Percentiles rank a stretch among this genome's conserved stretches.
Conservation (phyloP, 2,329 filamentous ascomycete genomes). For the Talaromyces sp. region DNA sequence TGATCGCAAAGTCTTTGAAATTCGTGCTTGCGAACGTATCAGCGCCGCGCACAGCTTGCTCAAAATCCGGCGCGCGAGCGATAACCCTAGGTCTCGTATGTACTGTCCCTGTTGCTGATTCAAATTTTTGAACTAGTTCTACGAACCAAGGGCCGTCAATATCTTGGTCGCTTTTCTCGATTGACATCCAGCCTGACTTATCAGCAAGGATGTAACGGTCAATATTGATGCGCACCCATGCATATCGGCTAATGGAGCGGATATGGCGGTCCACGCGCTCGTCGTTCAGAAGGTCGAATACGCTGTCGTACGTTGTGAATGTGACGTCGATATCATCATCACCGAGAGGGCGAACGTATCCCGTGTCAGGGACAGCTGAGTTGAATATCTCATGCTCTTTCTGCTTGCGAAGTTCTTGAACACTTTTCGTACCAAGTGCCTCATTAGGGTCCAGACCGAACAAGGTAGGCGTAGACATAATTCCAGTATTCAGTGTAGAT, state of each 20-base stretch:
- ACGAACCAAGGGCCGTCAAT: slow-evolving; percentile 29
- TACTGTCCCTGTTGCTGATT: slow-evolving; percentile 40
- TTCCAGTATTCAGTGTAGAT: slow-evolving; percentile 73
- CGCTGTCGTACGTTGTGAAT: slow-evolving; percentile 86
- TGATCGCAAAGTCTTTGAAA: slow-evolving; percentile 66
- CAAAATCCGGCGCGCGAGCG: slow-evolving; percentile 61
- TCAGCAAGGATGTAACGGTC: slow-evolving; percentile 68
- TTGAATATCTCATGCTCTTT: slow-evolving; percentile 39
- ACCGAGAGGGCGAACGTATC: slow-evolving; percentile 1
- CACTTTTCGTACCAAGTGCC: slow-evolving; percentile 64
- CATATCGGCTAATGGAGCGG: slow-evolving; percentile 65
- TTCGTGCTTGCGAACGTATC: slow-evolving; percentile 71
- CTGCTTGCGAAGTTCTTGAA: slow-evolving; percentile 57
- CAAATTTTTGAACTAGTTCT: slow-evolving; percentile 31
- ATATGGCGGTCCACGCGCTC: slow-evolving; percentile 75
- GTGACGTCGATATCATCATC: slow-evolving; percentile 53
- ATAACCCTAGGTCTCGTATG: slow-evolving; percentile 68
- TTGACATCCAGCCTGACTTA: slow-evolving; percentile 57
- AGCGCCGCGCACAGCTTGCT: slow-evolving; percentile 74
- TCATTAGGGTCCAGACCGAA: slow-evolving; percentile 87
- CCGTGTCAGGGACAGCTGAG: slow-evolving; percentile 10
- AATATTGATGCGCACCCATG: slow-evolving; percentile 78
- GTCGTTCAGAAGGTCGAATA: slow-evolving; percentile 87
- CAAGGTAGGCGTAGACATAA: slow-evolving; percentile 84
- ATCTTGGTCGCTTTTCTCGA: slow-evolving; percentile 36